These are phyloP conservation scores for Dactylonectria macrodidyma DNA, from an alignment of 2,329 filamentous ascomycete genomes.

Conservation along the genomic window DNA sequence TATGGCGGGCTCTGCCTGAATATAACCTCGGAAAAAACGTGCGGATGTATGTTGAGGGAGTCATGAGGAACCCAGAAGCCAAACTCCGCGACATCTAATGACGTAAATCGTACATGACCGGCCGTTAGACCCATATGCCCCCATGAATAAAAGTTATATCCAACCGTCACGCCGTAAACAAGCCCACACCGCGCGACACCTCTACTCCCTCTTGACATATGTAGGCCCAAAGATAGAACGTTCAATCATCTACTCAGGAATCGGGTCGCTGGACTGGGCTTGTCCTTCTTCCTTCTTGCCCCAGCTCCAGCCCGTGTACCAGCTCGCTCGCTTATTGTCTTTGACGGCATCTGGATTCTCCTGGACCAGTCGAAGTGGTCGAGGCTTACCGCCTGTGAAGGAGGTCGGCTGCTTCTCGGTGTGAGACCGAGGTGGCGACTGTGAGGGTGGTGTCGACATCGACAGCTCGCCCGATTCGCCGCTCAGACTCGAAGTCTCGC, in stretches of 20 bases:
- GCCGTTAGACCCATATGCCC: slow-evolving; percentile 45
- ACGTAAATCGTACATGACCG: slow-evolving; percentile 51
- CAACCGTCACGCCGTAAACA: slow-evolving; percentile 44
- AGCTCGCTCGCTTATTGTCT: slow-evolving; percentile 73
- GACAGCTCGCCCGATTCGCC: slow-evolving; percentile 74
- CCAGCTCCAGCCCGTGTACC: slow-evolving; percentile 73
- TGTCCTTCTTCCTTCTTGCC: slow-evolving; percentile 65
- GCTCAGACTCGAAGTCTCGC: slow-evolving; percentile 75
- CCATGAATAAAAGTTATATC: slow-evolving; percentile 44
- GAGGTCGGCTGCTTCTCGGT: slow-evolving; percentile 69
- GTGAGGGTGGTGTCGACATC: slow-evolving; percentile 60
- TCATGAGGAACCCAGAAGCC: slow-evolving; percentile 50
- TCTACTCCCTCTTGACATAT: slow-evolving; percentile 10
- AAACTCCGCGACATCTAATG: slow-evolving; percentile 51
- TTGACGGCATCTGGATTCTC: slow-evolving; percentile 73
- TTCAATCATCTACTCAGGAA: slow-evolving; percentile 52
- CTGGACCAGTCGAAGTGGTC: slow-evolving; percentile 89
- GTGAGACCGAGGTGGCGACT: slow-evolving; percentile 68
- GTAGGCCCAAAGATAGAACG: slow-evolving; percentile 19
- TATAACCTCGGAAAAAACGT: slow-evolving; percentile 33
- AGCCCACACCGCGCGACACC: slow-evolving; percentile 29
- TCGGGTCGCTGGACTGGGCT: slow-evolving; percentile 48
- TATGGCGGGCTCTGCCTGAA: slow-evolving; percentile 34
- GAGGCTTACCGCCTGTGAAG: slow-evolving; percentile 79
- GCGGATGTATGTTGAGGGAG: slow-evolving; percentile 44